Conservation (phyloP, 257 asterid species). For the Fraxinus pennsylvanica region DNA sequence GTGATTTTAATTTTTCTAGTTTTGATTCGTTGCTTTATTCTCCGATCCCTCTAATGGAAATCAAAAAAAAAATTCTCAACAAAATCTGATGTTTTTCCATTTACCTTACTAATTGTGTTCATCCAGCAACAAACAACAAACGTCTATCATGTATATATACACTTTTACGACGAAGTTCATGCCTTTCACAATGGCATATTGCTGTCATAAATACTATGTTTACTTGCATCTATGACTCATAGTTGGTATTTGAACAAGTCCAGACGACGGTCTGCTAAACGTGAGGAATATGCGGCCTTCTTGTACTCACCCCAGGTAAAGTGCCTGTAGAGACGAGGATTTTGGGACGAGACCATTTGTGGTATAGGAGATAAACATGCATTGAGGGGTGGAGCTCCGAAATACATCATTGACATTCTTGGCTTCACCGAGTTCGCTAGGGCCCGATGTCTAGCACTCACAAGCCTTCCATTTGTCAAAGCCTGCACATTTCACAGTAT, state of each 20-base stretch:
- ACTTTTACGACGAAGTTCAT: too few relatives aligned
- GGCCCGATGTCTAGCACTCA: conserved; percentile 66
- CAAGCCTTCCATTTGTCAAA: conserved; percentile 66
- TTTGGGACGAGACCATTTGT: conserved; percentile 16
- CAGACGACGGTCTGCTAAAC: conserved; percentile 58
- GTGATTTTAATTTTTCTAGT: too few relatives aligned
- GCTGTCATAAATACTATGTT: too few relatives aligned
- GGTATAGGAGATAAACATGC: conserved; percentile 47
- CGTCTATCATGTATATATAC: too few relatives aligned
- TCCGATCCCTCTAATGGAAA: too few relatives aligned
- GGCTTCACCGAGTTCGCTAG: conserved; percentile 39
- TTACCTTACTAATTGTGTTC: too few relatives aligned
- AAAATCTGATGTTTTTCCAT: too few relatives aligned
- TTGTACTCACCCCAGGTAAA: conserved; percentile 77
- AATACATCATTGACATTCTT: conserved; percentile 66
- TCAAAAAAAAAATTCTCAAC: too few relatives aligned
- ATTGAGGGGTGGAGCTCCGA: conserved; percentile 61
- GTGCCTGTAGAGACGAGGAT: conserved; percentile 38
- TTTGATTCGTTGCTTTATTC: too few relatives aligned
- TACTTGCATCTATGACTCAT: too few relatives aligned
- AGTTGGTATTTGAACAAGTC: conserved; percentile 40
- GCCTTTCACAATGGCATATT: too few relatives aligned
- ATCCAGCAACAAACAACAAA: too few relatives aligned
- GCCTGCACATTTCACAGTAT: conserved; percentile 33
- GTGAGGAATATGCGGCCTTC: conserved; percentile 40